phyloP scores from a whole-genome alignment of 768 basidiomycete genomes.

The Termitomyces sp. region DNA sequence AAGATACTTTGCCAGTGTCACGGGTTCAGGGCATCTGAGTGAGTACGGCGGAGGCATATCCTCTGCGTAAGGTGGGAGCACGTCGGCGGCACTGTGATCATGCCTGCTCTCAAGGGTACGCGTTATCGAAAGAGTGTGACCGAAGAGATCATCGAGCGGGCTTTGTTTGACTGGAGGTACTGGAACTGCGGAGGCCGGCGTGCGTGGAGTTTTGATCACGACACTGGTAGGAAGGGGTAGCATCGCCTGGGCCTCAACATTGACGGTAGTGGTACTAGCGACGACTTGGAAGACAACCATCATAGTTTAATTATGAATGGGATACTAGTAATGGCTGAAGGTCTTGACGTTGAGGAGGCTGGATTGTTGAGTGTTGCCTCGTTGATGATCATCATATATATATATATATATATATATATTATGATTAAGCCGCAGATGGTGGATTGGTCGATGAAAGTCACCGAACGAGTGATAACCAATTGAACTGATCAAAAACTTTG shows the following conservation, averaged over 20 bases:
- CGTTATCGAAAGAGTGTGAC: slow-evolving; percentile 28
- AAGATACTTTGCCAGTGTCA: slow-evolving; percentile 52
- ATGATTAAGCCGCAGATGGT: background rate
- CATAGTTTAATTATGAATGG: slow-evolving; percentile 7
- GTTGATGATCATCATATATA: background rate
- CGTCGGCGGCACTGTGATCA: slow-evolving; percentile 27
- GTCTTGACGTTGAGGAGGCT: background rate
- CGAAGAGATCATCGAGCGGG: slow-evolving; percentile 29
- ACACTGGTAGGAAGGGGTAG: slow-evolving; percentile 12
- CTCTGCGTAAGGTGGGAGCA: slow-evolving; percentile 39
- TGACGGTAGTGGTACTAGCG: slow-evolving; percentile 6
- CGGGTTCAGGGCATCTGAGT: slow-evolving; percentile 35
- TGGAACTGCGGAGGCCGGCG: slow-evolving; percentile 11
- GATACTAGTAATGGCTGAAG: background rate
- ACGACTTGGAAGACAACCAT: slow-evolving; percentile 11
- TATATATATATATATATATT: background rate
- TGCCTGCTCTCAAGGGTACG: slow-evolving; percentile 35
- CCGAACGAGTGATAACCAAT: background rate
- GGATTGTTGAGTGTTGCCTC: background rate
- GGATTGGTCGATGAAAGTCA: background rate
- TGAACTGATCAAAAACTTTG: no score
- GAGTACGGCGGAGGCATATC: slow-evolving; percentile 33
- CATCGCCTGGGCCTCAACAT: slow-evolving; percentile 12
- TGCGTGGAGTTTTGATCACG: slow-evolving; percentile 16
- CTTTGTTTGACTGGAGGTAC: slow-evolving; percentile 10